Percentiles rank a stretch among this genome's conserved stretches.
phyloP scores from a whole-genome alignment of 495 filamentous ascomycete species.

The Hapsidospora chrysogenum region DNA sequence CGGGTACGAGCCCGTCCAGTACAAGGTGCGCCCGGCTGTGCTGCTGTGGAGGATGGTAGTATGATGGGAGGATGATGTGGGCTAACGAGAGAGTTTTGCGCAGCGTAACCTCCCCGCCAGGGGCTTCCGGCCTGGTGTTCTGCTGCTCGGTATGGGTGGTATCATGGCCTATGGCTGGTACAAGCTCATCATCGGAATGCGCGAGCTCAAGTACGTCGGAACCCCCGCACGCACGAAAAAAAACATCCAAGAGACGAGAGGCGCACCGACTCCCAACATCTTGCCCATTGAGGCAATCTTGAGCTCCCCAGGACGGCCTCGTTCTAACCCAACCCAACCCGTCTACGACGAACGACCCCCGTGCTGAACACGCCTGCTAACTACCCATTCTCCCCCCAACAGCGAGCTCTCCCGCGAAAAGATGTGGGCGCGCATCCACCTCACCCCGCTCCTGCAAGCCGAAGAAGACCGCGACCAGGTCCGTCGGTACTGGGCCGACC shows the following conservation, averaged over 20 bases:
- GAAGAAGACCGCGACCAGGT: conserved; percentile 93
- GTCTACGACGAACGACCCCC: too few relatives aligned
- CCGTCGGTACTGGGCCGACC: conserved; percentile 65
- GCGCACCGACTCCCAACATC: neutral
- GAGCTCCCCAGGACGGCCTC: too few relatives aligned
- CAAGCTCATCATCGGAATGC: conserved; percentile 56
- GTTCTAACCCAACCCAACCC: too few relatives aligned
- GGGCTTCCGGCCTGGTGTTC: conserved; percentile 68
- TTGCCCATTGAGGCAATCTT: too few relatives aligned
- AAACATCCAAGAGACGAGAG: too few relatives aligned
- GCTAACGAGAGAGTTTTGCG: neutral
- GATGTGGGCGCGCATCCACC: conserved; percentile 88
- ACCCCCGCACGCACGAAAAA: conserved; percentile 1
- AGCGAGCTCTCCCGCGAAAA: conserved; percentile 94
- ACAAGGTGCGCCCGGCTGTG: conserved; percentile 49
- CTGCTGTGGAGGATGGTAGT: too few relatives aligned
- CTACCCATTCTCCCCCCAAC: neutral
- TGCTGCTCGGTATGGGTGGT: conserved; percentile 54
- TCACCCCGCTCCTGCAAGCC: conserved; percentile 83
- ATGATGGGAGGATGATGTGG: too few relatives aligned
- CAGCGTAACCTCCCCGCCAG: conserved; percentile 85
- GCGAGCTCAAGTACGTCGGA: conserved; percentile 66
- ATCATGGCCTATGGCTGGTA: conserved; percentile 85
- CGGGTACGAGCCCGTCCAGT: conserved; percentile 91
- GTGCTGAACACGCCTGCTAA: too few relatives aligned